Evolutionary conservation across 73 alveolate species (phyloP).

Genomic region (Paramecium octaurelia): DNA sequence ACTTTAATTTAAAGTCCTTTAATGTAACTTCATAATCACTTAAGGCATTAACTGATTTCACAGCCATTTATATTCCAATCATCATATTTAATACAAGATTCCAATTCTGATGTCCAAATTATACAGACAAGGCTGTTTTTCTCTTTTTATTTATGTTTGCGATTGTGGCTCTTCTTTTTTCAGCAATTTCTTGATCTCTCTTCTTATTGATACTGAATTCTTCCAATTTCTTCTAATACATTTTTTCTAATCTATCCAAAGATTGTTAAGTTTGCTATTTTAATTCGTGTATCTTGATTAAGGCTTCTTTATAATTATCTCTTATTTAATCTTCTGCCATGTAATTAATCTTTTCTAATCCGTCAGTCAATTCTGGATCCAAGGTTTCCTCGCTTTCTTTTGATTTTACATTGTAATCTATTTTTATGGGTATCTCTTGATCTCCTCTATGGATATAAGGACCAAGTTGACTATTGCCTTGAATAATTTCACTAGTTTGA

Average conservation of each 20-base stretch:
- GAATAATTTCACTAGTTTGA: background rate
- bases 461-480: background rate
- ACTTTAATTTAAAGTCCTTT: conserved; percentile 75
- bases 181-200: background rate
- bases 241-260: background rate
- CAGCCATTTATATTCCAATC: conserved; percentile 89
- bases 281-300: conserved; percentile 1
- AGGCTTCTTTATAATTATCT: conserved; percentile 15
- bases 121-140: background rate
- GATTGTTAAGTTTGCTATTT: background rate
- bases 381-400: background rate
- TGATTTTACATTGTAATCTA: background rate
- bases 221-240: background rate
- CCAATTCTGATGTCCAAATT: conserved; percentile 48
- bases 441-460: background rate
- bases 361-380: background rate
- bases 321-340: background rate
- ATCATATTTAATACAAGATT: conserved; percentile 44
- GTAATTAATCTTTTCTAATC: background rate
- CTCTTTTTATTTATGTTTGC: background rate
- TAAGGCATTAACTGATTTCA: conserved; percentile 58
- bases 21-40: conserved; percentile 62
- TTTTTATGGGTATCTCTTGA: background rate
- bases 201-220: background rate
- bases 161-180: background rate